Base-by-base conservation (phyloP, 129 eudicot species). In the Ambrosia trifida region DNA sequence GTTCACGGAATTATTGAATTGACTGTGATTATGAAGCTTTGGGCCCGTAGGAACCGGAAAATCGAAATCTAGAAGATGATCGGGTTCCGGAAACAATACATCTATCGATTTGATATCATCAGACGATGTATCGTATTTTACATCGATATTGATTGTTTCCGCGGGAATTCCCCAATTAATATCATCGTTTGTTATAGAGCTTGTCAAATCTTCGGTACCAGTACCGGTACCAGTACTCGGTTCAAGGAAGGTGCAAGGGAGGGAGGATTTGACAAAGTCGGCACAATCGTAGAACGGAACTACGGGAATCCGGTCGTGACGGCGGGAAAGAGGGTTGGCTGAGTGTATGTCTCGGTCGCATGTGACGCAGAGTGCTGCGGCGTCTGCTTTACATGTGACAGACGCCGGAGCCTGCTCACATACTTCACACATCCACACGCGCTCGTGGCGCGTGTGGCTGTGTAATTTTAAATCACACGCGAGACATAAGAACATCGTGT, bases 381-480 rank as follows among this genome's bases (percentile, higher is more conserved):
- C 94, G 76, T 91, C 97, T 0, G 96, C 96, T 76, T 88, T 88
- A 60, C 97, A 91, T 7, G 90, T 88, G 80, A 88, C 88, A 36
- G 81, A 81, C 0, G 97, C 96, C 1, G 97, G 96, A 0, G 94
- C 87, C 46, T 86, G 94, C 74, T 91, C 91, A 61, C 97, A 91
- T 5, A 88, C 96, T 51, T 91, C 96, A 64, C 97, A 91, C 80
- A 91, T 74, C 96, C 94, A 88, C 32, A 91, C 95, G 5, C 96
- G 91, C 76, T 80, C 98, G 78, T 87, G 95, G 0, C 76, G 74
- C 40, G 56, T 73, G 76, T 62, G 51, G 31, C 67, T n/a, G 70
- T 89, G 96, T 30, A 83, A 20, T 49, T 76, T 87, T 47, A 81
- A 47, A 57, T 89, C 98, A 54, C 98, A 91, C 8, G 79, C 72